These are phyloP conservation scores for Pleurotus salmoneostramineus DNA, from an alignment of 768 basidiomycete species.

Conservation along the genomic window DNA sequence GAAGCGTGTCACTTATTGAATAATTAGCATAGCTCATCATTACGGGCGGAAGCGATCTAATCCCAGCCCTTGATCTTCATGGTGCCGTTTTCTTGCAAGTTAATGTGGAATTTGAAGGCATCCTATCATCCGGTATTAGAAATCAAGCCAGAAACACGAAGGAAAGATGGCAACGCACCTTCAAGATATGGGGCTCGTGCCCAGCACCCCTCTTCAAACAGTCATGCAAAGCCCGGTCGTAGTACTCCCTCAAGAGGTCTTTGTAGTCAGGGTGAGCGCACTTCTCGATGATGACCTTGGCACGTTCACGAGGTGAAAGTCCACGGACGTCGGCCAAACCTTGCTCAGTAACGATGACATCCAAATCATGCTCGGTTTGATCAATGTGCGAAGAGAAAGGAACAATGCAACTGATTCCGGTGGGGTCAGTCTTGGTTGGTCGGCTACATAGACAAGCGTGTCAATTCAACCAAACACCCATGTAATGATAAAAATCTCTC, in stretches of 20 bases:
- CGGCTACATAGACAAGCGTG: constrained; percentile 21
- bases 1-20: neutral
- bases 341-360: constrained; percentile 45
- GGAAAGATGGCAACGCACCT: constrained; percentile 20
- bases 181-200: constrained; percentile 47
- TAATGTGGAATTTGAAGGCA: constrained; percentile 21
- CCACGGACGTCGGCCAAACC: constrained; percentile 45
- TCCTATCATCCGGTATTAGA: constrained; percentile 10
- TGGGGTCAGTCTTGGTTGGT: constrained; percentile 43
- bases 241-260: constrained; percentile 40
- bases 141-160: no score
- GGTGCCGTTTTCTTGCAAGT: constrained; percentile 26
- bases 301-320: constrained; percentile 41
- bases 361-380: constrained; percentile 47
- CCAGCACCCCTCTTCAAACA: constrained; percentile 39
- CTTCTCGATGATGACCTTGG: constrained; percentile 41
- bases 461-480: neutral
- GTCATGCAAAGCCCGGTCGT: constrained; percentile 37
- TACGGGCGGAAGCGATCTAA: constrained; percentile 4
- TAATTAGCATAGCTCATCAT: neutral
- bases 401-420: constrained; percentile 46
- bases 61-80: constrained; percentile 30
- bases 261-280: constrained; percentile 46
- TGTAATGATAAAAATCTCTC: neutral
- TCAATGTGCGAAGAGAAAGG: constrained; percentile 45